phyloP scores from a whole-genome alignment of 257 asterid genomes.

The Vinca minor region DNA sequence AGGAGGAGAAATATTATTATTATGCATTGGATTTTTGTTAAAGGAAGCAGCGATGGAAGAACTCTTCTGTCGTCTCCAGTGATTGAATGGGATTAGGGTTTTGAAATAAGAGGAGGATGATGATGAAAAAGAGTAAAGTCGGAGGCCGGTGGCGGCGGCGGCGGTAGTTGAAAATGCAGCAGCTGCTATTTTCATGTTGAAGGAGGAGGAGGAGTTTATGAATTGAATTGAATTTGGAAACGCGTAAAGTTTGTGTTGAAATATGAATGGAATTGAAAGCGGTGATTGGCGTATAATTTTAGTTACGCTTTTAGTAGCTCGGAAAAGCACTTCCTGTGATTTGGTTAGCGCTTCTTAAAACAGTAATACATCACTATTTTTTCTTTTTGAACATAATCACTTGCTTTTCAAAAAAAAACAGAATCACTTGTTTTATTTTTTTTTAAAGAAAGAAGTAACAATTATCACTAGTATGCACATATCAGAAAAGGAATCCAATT shows the following conservation, averaged over 20 bases:
- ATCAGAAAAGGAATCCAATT: no score
- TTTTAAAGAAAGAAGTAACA: no score
- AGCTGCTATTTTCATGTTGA: conserved; percentile 9
- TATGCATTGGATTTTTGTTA: conserved; percentile 22
- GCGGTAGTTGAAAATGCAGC: conserved; percentile 21
- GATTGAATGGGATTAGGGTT: conserved; percentile 15
- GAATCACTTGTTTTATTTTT: no score
- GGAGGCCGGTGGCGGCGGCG: conserved; percentile 23
- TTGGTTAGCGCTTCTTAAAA: no score
- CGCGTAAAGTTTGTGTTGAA: not conserved
- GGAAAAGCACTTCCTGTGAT: no score
- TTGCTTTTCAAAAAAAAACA: no score
- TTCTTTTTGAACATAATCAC: no score
- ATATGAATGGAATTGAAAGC: not conserved
- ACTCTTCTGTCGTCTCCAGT: conserved; percentile 12
- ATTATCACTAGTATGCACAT: no score
- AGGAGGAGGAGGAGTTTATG: conserved; percentile 6
- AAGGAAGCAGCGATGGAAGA: conserved; percentile 5
- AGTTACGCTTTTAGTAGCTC: no score
- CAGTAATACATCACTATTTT: no score
- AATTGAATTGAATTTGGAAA: not conserved
- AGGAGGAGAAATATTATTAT: not conserved
- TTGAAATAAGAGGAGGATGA: conserved; percentile 12
- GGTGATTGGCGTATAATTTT: no score
- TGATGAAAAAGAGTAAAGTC: conserved; percentile 20